Base-by-base conservation (phyloP, 108 stramenopile genomes). In the Nitzschia palea region DNA sequence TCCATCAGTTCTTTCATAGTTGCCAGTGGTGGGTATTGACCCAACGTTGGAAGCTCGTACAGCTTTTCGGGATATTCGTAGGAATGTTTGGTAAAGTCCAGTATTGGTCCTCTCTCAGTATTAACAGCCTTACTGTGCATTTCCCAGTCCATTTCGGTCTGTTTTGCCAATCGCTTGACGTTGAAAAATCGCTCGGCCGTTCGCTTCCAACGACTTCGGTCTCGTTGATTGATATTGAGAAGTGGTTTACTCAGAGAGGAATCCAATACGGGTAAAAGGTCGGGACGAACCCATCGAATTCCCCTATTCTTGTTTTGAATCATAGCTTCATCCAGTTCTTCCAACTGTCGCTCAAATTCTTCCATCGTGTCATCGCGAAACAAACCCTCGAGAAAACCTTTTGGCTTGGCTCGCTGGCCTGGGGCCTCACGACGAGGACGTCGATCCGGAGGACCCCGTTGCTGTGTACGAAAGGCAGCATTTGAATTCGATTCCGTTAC, bases 11-110 rank as follows among this genome's bases (percentile, higher is more conserved):
- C 70, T n/a, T 35, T 29, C 63, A 90, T 58, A 3, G 85, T 62
- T 33, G 73, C 61, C 44, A 94, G 37, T n/a, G 50, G 44, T 5
- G 93, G 93, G 70, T 94, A 94, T 2, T 75, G 60, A 9, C 86
- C 88, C 18, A 73, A 44, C 27, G 17, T 54, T 37, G 71, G 79
- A 26, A 85, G 83, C 35, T 84, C 79, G 9, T 45, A 56, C 23
- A 83, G 34, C 42, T 76, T 56, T 17, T 78, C 70, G 26, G 86
- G 86, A 62, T 90, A 90, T 9, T 65, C 5, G 59, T 90, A 90
- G 3, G 54, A 62, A 47, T 84, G 83, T 23, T 81, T 62, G 30
- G 83, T 85, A 30, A 84, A 90, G 66, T 90, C 86, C 31, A 90
- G 83, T 44, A 65, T 76, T 15, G 84, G 84, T 20, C 50, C 54